Percentiles rank a stretch among this genome's conserved stretches.
Conservation (phyloP, 805 yeast species). For the Huiozyma sinensis region DNA sequence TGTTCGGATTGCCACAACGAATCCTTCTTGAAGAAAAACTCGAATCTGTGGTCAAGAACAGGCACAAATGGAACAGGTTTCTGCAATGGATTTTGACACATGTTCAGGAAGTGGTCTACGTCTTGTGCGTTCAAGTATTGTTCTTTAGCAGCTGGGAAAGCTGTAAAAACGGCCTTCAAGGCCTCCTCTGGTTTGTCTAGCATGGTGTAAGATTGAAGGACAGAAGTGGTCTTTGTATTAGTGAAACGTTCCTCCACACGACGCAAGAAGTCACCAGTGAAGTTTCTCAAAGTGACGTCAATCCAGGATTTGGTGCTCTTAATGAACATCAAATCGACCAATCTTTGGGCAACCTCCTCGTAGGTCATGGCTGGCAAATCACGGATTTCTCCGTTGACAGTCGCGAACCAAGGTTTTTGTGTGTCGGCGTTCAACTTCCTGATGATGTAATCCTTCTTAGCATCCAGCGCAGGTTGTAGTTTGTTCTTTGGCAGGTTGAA, state of each 20-base stretch:
- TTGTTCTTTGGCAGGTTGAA: slow-evolving; percentile 86
- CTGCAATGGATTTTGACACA: slow-evolving; percentile 74
- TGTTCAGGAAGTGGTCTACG: slow-evolving; percentile 79
- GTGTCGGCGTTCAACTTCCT: slow-evolving; percentile 80
- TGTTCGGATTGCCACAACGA: slow-evolving; percentile 98
- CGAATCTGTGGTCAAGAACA: slow-evolving; percentile 85
- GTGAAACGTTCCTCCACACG: slow-evolving; percentile 97
- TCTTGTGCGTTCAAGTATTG: slow-evolving; percentile 94
- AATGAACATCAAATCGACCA: slow-evolving; percentile 82
- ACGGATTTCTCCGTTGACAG: slow-evolving; percentile 58
- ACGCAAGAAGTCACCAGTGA: slow-evolving; percentile 76
- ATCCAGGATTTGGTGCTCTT: slow-evolving; percentile 75
- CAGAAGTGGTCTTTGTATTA: slow-evolving; percentile 43
- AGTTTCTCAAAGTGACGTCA: slow-evolving; percentile 74
- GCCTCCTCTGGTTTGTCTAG: slow-evolving; percentile 57
- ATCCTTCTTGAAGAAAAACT: slow-evolving; percentile 95
- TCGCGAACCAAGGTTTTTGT: slow-evolving; percentile 97
- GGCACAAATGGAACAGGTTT: slow-evolving; percentile 99
- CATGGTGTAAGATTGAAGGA: slow-evolving; percentile 62
- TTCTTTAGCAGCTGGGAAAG: slow-evolving; percentile 62
- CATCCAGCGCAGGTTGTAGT: slow-evolving; percentile 64
- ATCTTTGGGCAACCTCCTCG: slow-evolving; percentile 76
- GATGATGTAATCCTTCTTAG: slow-evolving; percentile 82
- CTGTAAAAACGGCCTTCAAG: slow-evolving; percentile 47
- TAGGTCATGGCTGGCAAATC: slow-evolving; percentile 95